Conservation (phyloP, 495 filamentous ascomycete species). For the Podospora tetraspora region DNA sequence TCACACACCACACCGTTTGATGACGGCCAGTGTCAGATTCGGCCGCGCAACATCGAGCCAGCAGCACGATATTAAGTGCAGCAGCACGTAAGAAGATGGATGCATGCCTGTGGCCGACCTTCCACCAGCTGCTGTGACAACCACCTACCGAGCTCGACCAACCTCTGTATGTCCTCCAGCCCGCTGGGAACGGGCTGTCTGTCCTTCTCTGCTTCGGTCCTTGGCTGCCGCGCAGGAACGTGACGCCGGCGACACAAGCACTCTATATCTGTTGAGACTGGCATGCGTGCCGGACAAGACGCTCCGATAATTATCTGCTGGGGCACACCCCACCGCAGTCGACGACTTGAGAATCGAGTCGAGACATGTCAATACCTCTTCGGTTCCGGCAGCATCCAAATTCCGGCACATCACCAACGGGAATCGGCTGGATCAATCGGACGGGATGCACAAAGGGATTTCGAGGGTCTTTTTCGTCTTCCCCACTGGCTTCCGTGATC, state of each 20-base stretch:
- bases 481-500: not conserved
- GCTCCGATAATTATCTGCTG: too few relatives aligned
- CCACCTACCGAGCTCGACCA: not conserved
- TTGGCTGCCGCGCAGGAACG: not conserved
- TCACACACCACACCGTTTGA: not conserved
- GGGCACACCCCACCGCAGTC: too few relatives aligned
- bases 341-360: not conserved
- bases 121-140: not conserved
- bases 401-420: not conserved
- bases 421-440: not conserved
- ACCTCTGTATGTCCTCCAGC: not conserved
- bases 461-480: not conserved
- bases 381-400: not conserved
- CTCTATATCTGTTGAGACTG: not conserved
- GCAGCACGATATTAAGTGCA: not conserved
- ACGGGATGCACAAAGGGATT: not conserved
- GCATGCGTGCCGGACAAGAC: not conserved
- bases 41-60: not conserved
- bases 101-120: not conserved
- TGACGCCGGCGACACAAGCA: not conserved
- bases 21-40: not conserved
- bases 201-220: not conserved
- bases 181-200: not conserved
- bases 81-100: not conserved
- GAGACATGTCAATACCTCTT: too few relatives aligned